Base-by-base conservation (phyloP, 805 yeast genomes). In the Grigorovia jiainica region DNA sequence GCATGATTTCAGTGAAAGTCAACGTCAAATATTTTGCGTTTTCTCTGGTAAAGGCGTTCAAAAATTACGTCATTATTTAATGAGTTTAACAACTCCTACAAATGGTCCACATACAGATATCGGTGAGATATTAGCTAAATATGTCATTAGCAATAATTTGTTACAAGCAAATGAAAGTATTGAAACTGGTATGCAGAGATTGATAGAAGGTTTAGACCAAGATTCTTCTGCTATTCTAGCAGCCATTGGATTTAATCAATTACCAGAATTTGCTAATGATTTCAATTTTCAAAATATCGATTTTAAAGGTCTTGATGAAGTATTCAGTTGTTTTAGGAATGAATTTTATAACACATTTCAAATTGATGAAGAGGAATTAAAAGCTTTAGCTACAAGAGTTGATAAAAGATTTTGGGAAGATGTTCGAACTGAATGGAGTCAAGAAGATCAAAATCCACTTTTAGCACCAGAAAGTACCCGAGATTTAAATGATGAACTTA, bases 1-100 rank as follows among this genome's bases (percentile, higher is more conserved):
- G 4, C 77, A 83, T 10, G 97, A 87, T 53, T 89, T 92, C 60
- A 87, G 81, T 41, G 85, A 80, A 43, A 82, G 82, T 53, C 98
- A 92, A 61, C 80, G 80, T 49, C 73, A 79, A 18, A 72, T 84
- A 38, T 90, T 92, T 56, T 90, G 97, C 65, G 98, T 90, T 10
- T 92, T 87, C 57, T 80, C 90, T 27, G 97, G 97, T 1, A 76
- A 75, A 45, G 97, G 97, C 7, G 95, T 92, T 15, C 74, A 70
- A 38, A 76, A 77, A 45, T 69, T 90, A 47, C 74, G 96, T 47
- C 78, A 75, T 33, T 80, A 82, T 57, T 70, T 90, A 37, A 78
- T 72, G 54, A 60, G 60, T 34, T 36, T 65, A 23, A 59, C 63
- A 2, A 53, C 58, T 16, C 64, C 64, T 10, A 58, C 64, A 1